A percentile compares a stretch with the other conserved stretches of the same genome.
Conservation (phyloP, 345 rosid species). For the Balakata baccata region DNA sequence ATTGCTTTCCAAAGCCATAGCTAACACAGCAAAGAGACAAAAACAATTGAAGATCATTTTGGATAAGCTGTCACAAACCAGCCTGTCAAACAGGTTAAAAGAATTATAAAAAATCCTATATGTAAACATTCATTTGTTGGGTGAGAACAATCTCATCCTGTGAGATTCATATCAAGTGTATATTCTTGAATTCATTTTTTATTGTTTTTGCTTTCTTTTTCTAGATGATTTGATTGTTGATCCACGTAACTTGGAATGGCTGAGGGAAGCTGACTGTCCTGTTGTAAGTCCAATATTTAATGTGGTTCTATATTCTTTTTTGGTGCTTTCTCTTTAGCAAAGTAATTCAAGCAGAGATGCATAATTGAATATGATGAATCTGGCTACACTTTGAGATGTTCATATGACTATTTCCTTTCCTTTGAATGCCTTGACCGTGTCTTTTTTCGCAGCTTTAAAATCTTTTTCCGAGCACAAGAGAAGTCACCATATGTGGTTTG, state of each 20-base stretch:
- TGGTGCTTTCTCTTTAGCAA: neutral
- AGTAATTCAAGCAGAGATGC: neutral
- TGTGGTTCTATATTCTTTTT: neutral
- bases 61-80: too few species aligned
- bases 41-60: too few species aligned
- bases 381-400: neutral
- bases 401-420: neutral
- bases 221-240: conserved; percentile 92
- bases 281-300: conserved; percentile 55
- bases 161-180: too few species aligned
- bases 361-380: neutral
- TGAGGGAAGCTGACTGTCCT: conserved; percentile 94
- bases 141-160: too few species aligned
- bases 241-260: conserved; percentile 93
- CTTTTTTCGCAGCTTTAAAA: neutral
- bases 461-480: neutral
- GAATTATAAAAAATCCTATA: too few species aligned
- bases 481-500: neutral
- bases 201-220: conserved; percentile 22
- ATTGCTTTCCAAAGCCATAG: too few species aligned
- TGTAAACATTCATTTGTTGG: too few species aligned
- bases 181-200: too few species aligned
- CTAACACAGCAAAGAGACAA: too few species aligned
- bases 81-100: too few species aligned
- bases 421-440: neutral